Evolutionary conservation across 2,329 filamentous ascomycete species (phyloP).

Genomic region (Alternaria triticina): DNA sequence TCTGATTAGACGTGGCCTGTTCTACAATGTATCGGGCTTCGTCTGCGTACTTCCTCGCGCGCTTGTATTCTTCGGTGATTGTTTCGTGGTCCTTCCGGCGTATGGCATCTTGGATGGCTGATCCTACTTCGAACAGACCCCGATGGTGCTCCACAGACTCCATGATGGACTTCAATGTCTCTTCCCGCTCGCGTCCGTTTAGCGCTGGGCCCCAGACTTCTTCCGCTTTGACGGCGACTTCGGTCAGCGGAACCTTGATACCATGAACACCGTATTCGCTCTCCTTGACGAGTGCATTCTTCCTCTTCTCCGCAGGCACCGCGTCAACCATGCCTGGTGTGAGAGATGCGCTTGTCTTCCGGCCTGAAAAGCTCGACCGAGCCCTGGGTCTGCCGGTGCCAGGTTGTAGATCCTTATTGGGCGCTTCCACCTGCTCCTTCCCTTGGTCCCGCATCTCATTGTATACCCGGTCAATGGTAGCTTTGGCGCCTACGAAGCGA

Average conservation of each 20-base stretch:
- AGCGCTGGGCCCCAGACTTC: slow-evolving; percentile 97
- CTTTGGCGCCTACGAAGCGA: slow-evolving; percentile 94
- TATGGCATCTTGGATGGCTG: slow-evolving; percentile 80
- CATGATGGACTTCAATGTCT: slow-evolving; percentile 79
- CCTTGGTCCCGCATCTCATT: slow-evolving; percentile 89
- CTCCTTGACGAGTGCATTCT: slow-evolving; percentile 91
- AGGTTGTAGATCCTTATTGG: slow-evolving; percentile 55
- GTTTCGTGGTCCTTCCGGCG: slow-evolving; percentile 89
- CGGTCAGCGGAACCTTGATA: slow-evolving; percentile 85
- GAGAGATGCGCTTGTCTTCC: slow-evolving; percentile 53
- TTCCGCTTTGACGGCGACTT: slow-evolving; percentile 91
- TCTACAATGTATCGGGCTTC: slow-evolving; percentile 74
- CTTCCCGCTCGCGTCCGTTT: slow-evolving; percentile 88
- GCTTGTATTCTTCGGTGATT: slow-evolving; percentile 83
- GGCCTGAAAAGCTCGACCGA: slow-evolving; percentile 61
- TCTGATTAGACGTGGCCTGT: slow-evolving; percentile 54
- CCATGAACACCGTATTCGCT: slow-evolving; percentile 59
- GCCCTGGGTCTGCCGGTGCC: slow-evolving; percentile 73
- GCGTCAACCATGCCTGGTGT: slow-evolving; percentile 36
- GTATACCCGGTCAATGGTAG: slow-evolving; percentile 98
- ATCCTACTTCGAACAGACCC: slow-evolving; percentile 81
- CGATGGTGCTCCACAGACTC: slow-evolving; percentile 78
- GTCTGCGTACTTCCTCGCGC: slow-evolving; percentile 81
- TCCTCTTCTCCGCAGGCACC: slow-evolving; percentile 66
- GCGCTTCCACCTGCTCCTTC: slow-evolving; percentile 47